These are phyloP conservation scores for Fallopia convolvulus DNA, from an alignment of 148 eudicot species.

Conservation along the genomic window DNA sequence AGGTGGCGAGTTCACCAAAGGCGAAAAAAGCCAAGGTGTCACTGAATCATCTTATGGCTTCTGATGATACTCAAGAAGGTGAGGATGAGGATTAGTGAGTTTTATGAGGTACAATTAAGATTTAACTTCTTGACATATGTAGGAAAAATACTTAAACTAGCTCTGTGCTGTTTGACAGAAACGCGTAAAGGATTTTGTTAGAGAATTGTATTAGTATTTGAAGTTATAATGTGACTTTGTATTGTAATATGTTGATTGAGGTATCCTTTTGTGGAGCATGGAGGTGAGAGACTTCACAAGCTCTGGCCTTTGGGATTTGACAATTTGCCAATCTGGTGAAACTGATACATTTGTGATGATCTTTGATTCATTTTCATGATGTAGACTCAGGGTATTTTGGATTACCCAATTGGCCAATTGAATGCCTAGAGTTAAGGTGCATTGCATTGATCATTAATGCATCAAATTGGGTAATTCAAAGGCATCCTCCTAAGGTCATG, in stretches of 20 bases:
- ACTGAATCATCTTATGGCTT: conserved; percentile 60
- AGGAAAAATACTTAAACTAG: background rate
- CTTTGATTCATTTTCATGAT: too few species aligned
- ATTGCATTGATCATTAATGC: too few species aligned
- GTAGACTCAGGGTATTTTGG: too few species aligned
- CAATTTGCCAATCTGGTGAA: background rate
- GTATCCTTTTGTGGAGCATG: background rate
- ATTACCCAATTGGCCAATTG: too few species aligned
- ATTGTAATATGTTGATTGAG: background rate
- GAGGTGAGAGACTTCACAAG: too few species aligned
- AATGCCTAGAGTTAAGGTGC: too few species aligned
- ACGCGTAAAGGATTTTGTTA: background rate
- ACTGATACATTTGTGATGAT: too few species aligned
- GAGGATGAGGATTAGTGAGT: conserved; percentile 23
- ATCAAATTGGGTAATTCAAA: too few species aligned
- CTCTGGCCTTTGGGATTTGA: too few species aligned
- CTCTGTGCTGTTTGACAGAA: background rate
- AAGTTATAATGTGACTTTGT: background rate
- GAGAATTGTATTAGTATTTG: background rate
- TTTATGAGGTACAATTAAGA: background rate
- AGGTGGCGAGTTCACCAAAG: conserved; percentile 19
- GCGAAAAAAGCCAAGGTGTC: conserved; percentile 67
- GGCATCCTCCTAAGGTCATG: too few species aligned
- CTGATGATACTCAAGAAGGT: conserved; percentile 73
- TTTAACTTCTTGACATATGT: background rate